These are phyloP conservation scores for Quercus tomentella DNA, from an alignment of 331 rosid genomes.

Conservation along the genomic window DNA sequence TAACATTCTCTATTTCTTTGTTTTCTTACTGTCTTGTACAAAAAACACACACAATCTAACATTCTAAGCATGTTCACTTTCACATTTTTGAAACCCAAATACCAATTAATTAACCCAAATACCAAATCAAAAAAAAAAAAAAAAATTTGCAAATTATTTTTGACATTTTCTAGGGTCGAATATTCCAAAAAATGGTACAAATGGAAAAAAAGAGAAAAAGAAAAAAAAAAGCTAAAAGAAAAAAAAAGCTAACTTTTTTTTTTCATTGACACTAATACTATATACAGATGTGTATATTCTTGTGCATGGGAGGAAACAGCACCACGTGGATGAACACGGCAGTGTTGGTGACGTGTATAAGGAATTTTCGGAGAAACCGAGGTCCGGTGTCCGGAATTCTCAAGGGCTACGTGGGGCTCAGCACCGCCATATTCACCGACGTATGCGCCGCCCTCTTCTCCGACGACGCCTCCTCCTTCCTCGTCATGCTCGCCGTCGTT, in stretches of 20 bases:
- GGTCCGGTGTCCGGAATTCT: constrained; percentile 93
- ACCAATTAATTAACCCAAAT: too few relatives aligned
- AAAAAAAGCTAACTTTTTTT: neutral
- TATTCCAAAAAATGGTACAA: too few relatives aligned
- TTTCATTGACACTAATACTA: neutral
- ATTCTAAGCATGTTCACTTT: too few relatives aligned
- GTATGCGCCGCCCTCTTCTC: constrained; percentile 68
- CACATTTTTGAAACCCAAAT: too few relatives aligned
- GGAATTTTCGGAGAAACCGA: constrained; percentile 71
- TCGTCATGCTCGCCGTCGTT: constrained; percentile 60
- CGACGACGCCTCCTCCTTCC: constrained; percentile 57
- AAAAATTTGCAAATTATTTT: neutral
- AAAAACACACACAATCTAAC: too few relatives aligned
- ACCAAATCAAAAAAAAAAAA: too few relatives aligned
- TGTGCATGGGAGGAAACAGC: constrained; percentile 96
- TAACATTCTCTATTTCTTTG: too few relatives aligned
- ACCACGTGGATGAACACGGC: constrained; percentile 99
- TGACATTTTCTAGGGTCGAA: neutral
- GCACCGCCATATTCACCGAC: constrained; percentile 88
- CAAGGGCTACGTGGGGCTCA: constrained; percentile 82
- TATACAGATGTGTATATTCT: constrained; percentile 66
- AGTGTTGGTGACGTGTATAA: constrained; percentile 68
- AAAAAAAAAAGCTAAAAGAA: neutral
- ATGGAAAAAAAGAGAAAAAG: too few relatives aligned
- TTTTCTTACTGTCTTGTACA: too few relatives aligned